These are phyloP conservation scores for Eutrema salsugineum DNA, from an alignment of 441 rosid species.

Conservation along the genomic window DNA sequence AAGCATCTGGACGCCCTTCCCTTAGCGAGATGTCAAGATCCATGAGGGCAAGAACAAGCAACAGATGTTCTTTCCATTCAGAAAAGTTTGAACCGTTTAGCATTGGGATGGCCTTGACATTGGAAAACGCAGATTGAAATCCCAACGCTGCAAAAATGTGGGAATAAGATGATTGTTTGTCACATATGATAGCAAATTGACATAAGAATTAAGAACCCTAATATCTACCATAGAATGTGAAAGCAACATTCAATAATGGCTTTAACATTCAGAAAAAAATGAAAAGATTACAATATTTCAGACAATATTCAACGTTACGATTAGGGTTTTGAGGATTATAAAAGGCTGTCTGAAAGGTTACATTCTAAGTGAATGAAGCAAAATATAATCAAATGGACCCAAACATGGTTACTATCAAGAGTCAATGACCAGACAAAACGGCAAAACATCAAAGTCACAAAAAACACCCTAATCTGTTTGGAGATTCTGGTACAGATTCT, in stretches of 20 bases:
- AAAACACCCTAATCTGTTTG: neutral
- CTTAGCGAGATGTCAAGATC: conserved; percentile 16
- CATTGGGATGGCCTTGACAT: conserved; percentile 15
- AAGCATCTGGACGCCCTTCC: conserved; percentile 12
- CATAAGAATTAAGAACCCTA: neutral
- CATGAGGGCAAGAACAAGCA: conserved; percentile 23
- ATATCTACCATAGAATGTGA: neutral
- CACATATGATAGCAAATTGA: neutral
- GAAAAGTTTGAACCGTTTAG: conserved; percentile 15
- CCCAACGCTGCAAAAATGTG: neutral
- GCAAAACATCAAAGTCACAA: neutral
- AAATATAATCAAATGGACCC: neutral
- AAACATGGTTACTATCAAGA: neutral
- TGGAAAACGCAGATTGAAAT: neutral
- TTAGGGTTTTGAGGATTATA: neutral
- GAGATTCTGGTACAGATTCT: neutral
- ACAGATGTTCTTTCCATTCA: conserved; percentile 19
- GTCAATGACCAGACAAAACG: neutral
- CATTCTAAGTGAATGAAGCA: neutral
- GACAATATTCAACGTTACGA: neutral
- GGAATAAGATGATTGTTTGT: neutral
- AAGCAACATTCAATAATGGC: neutral
- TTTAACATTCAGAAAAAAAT: neutral
- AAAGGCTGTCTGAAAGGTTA: neutral
- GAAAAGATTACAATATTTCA: neutral